A percentile compares a stretch with the other conserved stretches of the same genome.
phyloP scores from a whole-genome alignment of 2,329 filamentous ascomycete genomes.

The Sordariomycetes sp. region DNA sequence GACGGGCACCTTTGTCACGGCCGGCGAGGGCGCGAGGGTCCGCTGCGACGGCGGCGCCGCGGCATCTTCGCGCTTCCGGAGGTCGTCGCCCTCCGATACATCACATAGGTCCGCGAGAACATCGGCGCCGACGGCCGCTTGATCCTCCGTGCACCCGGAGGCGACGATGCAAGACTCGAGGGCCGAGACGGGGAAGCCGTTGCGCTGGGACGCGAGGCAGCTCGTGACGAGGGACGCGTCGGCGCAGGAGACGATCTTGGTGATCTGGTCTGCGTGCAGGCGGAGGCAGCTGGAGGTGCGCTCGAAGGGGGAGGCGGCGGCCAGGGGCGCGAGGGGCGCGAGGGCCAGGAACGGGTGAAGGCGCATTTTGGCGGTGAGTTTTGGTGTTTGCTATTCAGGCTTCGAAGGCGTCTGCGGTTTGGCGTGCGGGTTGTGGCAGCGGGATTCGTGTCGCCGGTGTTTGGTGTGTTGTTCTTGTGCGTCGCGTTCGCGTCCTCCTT shows the following conservation, averaged over 20 bases:
- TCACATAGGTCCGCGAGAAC: conserved; percentile 18
- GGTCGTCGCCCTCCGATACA: conserved; percentile 6
- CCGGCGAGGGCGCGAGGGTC: neutral
- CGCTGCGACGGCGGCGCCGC: neutral
- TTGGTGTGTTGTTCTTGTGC: neutral
- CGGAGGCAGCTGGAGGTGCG: conserved; percentile 12
- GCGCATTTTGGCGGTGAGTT: conserved; percentile 5
- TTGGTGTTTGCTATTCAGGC: neutral
- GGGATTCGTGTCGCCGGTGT: neutral
- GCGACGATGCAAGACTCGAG: conserved; percentile 22
- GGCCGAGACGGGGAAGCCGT: conserved; percentile 15
- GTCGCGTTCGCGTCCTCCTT: neutral
- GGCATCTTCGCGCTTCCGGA: conserved; percentile 7
- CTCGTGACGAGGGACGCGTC: conserved; percentile 18
- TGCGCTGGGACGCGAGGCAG: conserved; percentile 24
- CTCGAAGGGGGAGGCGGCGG: conserved; percentile 18
- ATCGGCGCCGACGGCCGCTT: conserved; percentile 16
- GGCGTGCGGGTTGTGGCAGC: neutral
- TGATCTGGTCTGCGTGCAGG: conserved; percentile 21
- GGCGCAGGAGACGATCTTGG: conserved; percentile 21
- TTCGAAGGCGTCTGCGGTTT: neutral
- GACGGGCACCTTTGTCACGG: neutral
- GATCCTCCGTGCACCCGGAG: conserved; percentile 19
- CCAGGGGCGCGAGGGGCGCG: conserved; percentile 14
- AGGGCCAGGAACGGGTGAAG: conserved; percentile 7